phyloP scores from a whole-genome alignment of 202 grass and related monocot species.

The Carex sylvatica region DNA sequence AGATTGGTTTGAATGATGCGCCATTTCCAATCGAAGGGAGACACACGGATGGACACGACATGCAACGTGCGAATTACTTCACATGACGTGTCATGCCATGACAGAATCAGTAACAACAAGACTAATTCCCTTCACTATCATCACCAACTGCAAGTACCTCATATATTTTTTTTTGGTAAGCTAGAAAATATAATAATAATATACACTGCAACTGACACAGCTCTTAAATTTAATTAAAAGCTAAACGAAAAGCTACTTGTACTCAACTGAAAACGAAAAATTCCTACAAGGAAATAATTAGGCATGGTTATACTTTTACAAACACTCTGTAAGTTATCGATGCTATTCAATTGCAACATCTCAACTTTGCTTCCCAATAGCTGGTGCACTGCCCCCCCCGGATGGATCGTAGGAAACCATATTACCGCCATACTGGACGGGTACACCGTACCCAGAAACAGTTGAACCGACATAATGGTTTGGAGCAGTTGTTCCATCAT shows the following conservation, averaged over 20 bases:
- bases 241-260: neutral
- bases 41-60: too few species aligned
- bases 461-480: slow-evolving; percentile 24
- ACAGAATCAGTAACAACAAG: too few species aligned
- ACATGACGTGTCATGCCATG: too few species aligned
- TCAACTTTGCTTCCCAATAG: neutral
- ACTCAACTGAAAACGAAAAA: neutral
- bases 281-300: neutral
- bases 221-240: slow-evolving; percentile 5
- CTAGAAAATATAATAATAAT: neutral
- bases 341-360: neutral
- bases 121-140: too few species aligned
- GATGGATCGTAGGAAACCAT: slow-evolving; percentile 34
- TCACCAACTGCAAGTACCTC: too few species aligned
- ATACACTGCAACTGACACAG: neutral
- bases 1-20: too few species aligned
- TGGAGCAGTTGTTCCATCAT: slow-evolving; percentile 31
- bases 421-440: slow-evolving; percentile 30
- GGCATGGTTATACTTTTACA: neutral
- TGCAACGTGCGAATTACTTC: too few species aligned
- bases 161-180: neutral
- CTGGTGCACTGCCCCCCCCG: slow-evolving; percentile 40
- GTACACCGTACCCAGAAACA: slow-evolving; percentile 31
- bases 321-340: neutral
- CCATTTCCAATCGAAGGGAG: too few species aligned